Percentiles rank a stretch among this genome's conserved stretches.
phyloP scores from a whole-genome alignment of 139 green algal genomes.

The Micractinium sp. region DNA sequence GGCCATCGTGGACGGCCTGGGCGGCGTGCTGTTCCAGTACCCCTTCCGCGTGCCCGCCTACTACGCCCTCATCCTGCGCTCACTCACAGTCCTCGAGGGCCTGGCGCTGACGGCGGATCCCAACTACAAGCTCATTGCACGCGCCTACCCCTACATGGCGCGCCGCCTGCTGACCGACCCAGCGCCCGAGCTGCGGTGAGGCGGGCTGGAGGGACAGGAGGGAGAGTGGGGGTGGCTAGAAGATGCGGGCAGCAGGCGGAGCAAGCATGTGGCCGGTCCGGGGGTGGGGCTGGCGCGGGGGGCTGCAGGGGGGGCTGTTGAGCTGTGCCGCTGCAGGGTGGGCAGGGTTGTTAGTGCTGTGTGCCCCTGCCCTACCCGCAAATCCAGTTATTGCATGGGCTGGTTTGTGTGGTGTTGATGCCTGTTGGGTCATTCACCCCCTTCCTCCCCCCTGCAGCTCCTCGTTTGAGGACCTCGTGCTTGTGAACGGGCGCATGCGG shows the following conservation, averaged over 20 bases:
- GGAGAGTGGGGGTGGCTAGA: too few relatives aligned
- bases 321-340: too few relatives aligned
- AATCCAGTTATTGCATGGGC: too few relatives aligned
- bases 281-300: too few relatives aligned
- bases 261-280: too few relatives aligned
- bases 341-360: too few relatives aligned
- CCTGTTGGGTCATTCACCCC: not conserved
- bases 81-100: slow-evolving; percentile 95
- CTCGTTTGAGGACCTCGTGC: slow-evolving; percentile 76
- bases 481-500: slow-evolving; percentile 61
- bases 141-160: slow-evolving; percentile 98
- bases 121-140: slow-evolving; percentile 91
- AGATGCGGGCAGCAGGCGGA: too few relatives aligned
- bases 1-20: slow-evolving; percentile 94
- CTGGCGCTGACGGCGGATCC: slow-evolving; percentile 67
- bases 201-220: not conserved
- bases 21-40: slow-evolving; percentile 93
- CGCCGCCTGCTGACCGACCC: slow-evolving; percentile 93
- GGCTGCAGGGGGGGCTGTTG: too few relatives aligned
- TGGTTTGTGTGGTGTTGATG: too few relatives aligned
- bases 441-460: not conserved
- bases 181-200: slow-evolving; percentile 76
- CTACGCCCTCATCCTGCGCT: slow-evolving; percentile 96
- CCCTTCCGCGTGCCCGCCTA: slow-evolving; percentile 89
- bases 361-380: too few relatives aligned